Evolutionary conservation across 139 green algal genomes (phyloP).

Genomic region (Chlorella sp.): DNA sequence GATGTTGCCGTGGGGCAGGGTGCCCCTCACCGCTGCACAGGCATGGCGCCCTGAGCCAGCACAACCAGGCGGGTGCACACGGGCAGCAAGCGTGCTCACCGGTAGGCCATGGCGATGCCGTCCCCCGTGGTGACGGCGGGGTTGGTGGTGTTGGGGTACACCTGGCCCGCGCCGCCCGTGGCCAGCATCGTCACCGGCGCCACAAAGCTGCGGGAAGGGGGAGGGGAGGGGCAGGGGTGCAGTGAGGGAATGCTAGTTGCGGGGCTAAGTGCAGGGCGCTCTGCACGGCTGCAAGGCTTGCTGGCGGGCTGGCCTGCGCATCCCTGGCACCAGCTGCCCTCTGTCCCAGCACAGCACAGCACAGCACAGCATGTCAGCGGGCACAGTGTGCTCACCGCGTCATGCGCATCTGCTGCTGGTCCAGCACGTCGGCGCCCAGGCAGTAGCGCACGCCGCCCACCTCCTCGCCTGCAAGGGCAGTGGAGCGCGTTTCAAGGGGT

Average conservation of each 20-base stretch:
- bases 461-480: conserved; percentile 25
- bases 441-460: conserved; percentile 58
- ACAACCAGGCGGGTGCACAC: neutral
- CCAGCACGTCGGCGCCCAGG: conserved; percentile 86
- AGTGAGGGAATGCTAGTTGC: neutral
- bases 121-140: conserved; percentile 94
- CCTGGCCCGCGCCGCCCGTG: conserved; percentile 89
- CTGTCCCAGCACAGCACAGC: no score
- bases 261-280: neutral
- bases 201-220: conserved; percentile 56
- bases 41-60: neutral
- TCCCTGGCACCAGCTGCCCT: no score
- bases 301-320: neutral
- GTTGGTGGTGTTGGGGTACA: conserved; percentile 99
- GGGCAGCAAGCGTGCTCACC: neutral
- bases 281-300: neutral
- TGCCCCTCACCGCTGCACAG: neutral
- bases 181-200: conserved; percentile 89
- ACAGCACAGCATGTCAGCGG: no score
- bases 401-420: conserved; percentile 58
- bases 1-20: neutral
- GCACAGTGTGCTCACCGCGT: conserved; percentile 36
- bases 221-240: no score
- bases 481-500: no score
- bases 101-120: conserved; percentile 94